Conservation (phyloP, 306 rosid species). For the Glycine tomentella region DNA sequence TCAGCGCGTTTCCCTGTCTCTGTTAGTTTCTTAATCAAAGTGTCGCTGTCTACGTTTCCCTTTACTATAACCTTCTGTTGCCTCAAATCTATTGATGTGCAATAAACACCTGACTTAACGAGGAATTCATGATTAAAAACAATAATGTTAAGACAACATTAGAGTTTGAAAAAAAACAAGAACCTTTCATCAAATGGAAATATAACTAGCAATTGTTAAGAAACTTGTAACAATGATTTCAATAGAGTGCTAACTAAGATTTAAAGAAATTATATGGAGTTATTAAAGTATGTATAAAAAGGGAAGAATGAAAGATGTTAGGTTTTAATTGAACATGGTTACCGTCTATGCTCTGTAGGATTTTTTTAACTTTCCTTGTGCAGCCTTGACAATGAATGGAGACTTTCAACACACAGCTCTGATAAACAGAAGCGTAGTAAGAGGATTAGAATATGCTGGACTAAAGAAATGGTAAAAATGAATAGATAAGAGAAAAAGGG, state of each 20-base stretch:
- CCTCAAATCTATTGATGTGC: conserved; percentile 62
- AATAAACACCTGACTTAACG: conserved; percentile 68
- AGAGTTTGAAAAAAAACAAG: not conserved
- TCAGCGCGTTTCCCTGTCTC: conserved; percentile 75
- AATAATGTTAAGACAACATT: not conserved
- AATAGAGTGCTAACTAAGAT: not conserved
- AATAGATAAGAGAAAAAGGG: not conserved
- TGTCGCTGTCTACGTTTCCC: conserved; percentile 64
- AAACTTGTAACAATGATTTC: not conserved
- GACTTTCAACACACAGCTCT: conserved; percentile 68
- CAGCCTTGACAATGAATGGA: conserved; percentile 86
- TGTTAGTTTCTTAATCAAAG: conserved; percentile 60
- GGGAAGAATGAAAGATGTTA: not conserved
- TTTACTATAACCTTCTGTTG: conserved; percentile 68
- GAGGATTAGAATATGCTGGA: conserved; percentile 24
- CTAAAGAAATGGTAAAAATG: not conserved
- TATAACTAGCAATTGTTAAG: not conserved
- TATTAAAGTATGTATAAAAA: too few species aligned
- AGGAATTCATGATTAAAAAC: not conserved
- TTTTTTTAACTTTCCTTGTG: conserved; percentile 67
- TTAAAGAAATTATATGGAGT: not conserved
- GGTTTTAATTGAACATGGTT: not conserved
- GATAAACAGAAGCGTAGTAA: conserved; percentile 16
- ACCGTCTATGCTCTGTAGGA: conserved; percentile 75
- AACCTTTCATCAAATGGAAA: not conserved